Conservation (phyloP, 768 basidiomycete genomes). For the Trametopsis cervina region DNA sequence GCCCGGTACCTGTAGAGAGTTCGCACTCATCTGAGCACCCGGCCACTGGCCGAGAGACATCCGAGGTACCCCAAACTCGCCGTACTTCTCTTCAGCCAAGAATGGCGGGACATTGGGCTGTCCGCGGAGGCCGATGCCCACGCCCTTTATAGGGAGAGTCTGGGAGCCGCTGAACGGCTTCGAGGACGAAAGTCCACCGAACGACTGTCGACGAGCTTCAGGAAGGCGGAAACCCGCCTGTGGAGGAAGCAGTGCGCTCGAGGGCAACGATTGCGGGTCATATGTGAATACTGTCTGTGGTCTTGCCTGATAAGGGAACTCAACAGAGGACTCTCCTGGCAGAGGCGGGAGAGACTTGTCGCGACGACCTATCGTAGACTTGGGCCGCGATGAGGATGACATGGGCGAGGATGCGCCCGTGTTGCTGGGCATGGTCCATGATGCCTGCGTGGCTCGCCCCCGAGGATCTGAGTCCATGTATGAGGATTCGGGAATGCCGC, state of each 20-base stretch:
- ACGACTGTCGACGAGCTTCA: constrained; percentile 69
- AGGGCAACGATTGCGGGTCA: constrained; percentile 45
- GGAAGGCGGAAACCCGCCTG: constrained; percentile 52
- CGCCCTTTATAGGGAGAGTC: constrained; percentile 36
- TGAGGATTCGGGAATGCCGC: constrained; percentile 20
- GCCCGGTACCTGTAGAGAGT: constrained; percentile 11
- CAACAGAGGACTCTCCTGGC: constrained; percentile 38
- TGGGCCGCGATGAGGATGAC: constrained; percentile 12
- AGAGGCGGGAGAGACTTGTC: constrained; percentile 80
- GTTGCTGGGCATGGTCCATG: constrained; percentile 16
- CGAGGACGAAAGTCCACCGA: constrained; percentile 57
- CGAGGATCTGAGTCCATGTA: constrained; percentile 16
- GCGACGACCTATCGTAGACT: constrained; percentile 31
- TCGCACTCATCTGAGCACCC: constrained; percentile 6
- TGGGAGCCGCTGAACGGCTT: constrained; percentile 46
- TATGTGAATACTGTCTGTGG: constrained; percentile 63
- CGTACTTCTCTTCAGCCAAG: constrained; percentile 37
- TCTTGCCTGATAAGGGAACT: constrained; percentile 28
- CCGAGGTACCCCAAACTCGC: constrained; percentile 68
- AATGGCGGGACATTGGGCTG: constrained; percentile 17
- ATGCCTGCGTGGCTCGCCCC: constrained; percentile 21
- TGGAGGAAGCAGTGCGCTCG: constrained; percentile 49
- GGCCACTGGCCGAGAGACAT: constrained; percentile 41
- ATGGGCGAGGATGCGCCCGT: constrained; percentile 16
- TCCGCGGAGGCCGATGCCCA: constrained; percentile 6